These are phyloP conservation scores for Amoebophrya sp. DNA, from an alignment of 169 alveolate genomes.

Conservation along the genomic window DNA sequence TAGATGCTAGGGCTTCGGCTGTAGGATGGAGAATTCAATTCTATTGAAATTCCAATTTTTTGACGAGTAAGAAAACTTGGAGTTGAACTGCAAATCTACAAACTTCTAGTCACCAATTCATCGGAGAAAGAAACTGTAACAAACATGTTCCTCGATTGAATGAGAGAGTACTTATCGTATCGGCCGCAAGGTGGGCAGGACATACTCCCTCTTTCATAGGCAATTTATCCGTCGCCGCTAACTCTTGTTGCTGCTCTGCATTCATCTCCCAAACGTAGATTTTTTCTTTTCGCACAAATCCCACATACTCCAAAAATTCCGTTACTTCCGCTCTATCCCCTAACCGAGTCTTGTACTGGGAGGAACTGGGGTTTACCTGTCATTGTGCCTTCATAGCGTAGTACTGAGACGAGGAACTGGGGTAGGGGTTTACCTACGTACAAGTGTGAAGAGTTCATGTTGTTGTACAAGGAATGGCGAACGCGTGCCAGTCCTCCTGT, in stretches of 20 bases:
- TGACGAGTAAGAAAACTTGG: no score
- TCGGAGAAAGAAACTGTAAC: no score
- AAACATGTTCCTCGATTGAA: no score
- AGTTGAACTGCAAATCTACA: no score
- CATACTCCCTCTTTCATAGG: background rate
- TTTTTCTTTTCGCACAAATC: background rate
- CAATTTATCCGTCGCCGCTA: background rate
- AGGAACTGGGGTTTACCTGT: background rate
- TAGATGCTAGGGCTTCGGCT: no score
- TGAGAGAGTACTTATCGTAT: no score
- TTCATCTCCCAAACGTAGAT: background rate
- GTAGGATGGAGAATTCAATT: no score
- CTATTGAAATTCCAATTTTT: no score
- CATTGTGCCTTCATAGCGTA: no score
- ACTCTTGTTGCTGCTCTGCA: background rate
- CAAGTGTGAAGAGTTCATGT: background rate
- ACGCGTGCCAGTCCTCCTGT: background rate
- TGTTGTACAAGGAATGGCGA: background rate
- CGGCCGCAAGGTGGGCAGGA: background rate
- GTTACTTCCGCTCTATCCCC: background rate
- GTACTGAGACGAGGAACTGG: no score
- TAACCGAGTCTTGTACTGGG: background rate
- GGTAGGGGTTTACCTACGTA: no score
- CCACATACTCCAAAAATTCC: background rate
- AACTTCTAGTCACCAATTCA: no score